A percentile compares a stretch with the other conserved stretches of the same genome.
phyloP scores from a whole-genome alignment of 257 asterid genomes.

The Capsicum pubescens region DNA sequence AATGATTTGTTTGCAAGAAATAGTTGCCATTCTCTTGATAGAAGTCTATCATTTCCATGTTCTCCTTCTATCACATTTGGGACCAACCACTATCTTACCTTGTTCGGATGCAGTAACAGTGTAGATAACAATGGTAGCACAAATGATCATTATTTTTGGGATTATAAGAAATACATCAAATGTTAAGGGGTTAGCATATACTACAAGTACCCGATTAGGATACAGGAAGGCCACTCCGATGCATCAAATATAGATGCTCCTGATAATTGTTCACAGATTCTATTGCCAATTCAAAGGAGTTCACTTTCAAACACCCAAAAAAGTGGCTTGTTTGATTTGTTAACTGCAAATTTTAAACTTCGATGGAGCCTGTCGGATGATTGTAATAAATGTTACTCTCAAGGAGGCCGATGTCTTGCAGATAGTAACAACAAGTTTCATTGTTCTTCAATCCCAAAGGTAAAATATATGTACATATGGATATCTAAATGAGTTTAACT shows the following conservation, averaged over 20 bases:
- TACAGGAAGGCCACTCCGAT: neutral
- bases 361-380: neutral
- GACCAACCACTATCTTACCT: neutral
- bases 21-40: neutral
- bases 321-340: neutral
- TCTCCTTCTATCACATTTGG: neutral
- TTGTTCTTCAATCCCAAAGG: neutral
- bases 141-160: neutral
- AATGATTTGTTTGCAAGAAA: neutral
- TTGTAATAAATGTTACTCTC: neutral
- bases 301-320: neutral
- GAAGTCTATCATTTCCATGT: neutral
- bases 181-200: neutral
- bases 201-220: neutral
- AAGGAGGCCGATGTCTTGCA: slow-evolving; percentile 3
- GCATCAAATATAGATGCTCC: neutral
- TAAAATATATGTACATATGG: neutral
- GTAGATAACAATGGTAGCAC: neutral
- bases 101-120: neutral
- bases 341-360: neutral
- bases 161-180: neutral
- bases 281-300: neutral
- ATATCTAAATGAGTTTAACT: too few species aligned
- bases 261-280: neutral
- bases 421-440: neutral